Conservation (phyloP, 495 filamentous ascomycete species). For the Lentithecium fluviatile region DNA sequence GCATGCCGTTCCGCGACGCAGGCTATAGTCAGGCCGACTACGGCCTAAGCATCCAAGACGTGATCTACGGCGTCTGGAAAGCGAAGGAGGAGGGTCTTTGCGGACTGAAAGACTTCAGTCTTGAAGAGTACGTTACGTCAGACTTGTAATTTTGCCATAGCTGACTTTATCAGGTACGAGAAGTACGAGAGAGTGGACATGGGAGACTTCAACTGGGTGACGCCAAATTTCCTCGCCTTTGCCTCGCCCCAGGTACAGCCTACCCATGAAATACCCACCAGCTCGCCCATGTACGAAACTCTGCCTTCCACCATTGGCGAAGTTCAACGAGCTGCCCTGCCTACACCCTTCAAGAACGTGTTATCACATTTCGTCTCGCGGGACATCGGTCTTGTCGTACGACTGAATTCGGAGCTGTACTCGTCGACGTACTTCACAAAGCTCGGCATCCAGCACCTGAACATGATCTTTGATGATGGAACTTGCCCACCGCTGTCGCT, state of each 20-base stretch:
- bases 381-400: slow-evolving; percentile 88
- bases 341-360: slow-evolving; percentile 90
- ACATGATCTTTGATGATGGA: slow-evolving; percentile 99
- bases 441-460: slow-evolving; percentile 88
- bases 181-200: slow-evolving; percentile 93
- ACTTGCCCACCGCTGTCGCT: slow-evolving; percentile 86
- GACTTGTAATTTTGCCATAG: slow-evolving; percentile 10
- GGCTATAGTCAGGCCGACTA: slow-evolving; percentile 99
- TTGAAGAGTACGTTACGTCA: slow-evolving; percentile 72
- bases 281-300: slow-evolving; percentile 67
- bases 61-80: slow-evolving; percentile 98
- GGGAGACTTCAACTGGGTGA: slow-evolving; percentile 99
- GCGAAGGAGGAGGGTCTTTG: slow-evolving; percentile 93
- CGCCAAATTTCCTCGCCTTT: slow-evolving; percentile 91
- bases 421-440: slow-evolving; percentile 92
- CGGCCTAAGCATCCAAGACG: slow-evolving; percentile 87
- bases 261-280: slow-evolving; percentile 62
- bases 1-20: slow-evolving; percentile 98
- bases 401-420: slow-evolving; percentile 94
- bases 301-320: slow-evolving; percentile 68
- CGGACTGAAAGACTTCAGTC: slow-evolving; percentile 80
- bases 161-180: slow-evolving; percentile 65
- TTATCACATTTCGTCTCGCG: slow-evolving; percentile 81
- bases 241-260: slow-evolving; percentile 87
- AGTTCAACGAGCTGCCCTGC: slow-evolving; percentile 63